A percentile compares a stretch with the other conserved stretches of the same genome.
These are phyloP conservation scores for Aspergillus novofumigatus DNA, from an alignment of 2,329 filamentous ascomycete genomes.

Conservation along the genomic window DNA sequence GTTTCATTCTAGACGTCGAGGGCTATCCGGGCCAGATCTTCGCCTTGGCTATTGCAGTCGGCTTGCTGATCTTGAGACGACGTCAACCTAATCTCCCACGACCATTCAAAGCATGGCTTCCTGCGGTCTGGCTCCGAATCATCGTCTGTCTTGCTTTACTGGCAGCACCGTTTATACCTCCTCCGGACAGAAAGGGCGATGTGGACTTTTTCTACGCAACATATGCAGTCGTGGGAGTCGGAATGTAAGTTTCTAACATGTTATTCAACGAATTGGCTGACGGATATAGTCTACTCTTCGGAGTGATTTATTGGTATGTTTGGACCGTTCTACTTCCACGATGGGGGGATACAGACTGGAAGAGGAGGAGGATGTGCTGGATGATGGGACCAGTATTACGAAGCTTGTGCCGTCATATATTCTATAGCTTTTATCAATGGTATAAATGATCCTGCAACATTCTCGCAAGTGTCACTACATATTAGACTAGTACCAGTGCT, in stretches of 20 bases:
- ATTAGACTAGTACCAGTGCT: too few species aligned
- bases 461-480: too few species aligned
- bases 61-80: slow-evolving; percentile 58
- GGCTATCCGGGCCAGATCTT: slow-evolving; percentile 63
- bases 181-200: slow-evolving; percentile 45
- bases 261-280: slow-evolving; percentile 9
- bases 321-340: slow-evolving; percentile 60
- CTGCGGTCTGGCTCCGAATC: slow-evolving; percentile 55
- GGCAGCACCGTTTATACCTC: slow-evolving; percentile 60
- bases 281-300: slow-evolving; percentile 50
- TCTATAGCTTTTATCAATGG: background rate
- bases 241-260: slow-evolving; percentile 32
- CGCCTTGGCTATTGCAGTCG: slow-evolving; percentile 53
- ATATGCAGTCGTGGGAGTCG: slow-evolving; percentile 50
- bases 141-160: slow-evolving; percentile 53
- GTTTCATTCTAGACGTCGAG: slow-evolving; percentile 69
- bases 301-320: slow-evolving; percentile 63
- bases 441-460: background rate
- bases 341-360: slow-evolving; percentile 58
- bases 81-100: slow-evolving; percentile 57
- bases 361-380: slow-evolving; percentile 56
- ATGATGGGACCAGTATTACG: slow-evolving; percentile 65
- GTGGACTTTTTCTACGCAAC: slow-evolving; percentile 49
- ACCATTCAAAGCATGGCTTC: slow-evolving; percentile 63
- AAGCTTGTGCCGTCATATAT: slow-evolving; percentile 43